Evolutionary conservation across 768 basidiomycete species (phyloP).

Genomic region (Trametopsis cervina): DNA sequence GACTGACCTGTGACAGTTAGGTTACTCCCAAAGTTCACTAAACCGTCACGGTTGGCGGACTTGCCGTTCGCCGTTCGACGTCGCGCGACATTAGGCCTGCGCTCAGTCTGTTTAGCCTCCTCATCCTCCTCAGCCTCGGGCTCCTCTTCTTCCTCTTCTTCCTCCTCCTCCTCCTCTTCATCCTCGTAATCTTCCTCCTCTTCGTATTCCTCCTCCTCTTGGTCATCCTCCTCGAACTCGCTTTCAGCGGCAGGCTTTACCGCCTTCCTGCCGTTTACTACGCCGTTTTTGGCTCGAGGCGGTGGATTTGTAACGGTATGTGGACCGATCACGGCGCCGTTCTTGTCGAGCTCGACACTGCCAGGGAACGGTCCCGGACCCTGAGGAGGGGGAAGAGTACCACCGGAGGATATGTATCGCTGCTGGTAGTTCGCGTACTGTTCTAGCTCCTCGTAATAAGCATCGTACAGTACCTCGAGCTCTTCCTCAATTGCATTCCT

Average conservation of each 20-base stretch:
- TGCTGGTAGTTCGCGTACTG: constrained; percentile 98
- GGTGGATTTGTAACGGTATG: constrained; percentile 20
- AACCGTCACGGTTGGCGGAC: constrained; percentile 49
- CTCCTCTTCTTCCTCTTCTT: constrained; percentile 49
- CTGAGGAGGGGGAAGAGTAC: constrained; percentile 84
- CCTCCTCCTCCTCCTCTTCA: constrained; percentile 65
- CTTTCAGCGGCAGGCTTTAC: constrained; percentile 56
- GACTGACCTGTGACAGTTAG: constrained; percentile 75
- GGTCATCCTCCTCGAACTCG: constrained; percentile 58
- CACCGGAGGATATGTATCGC: constrained; percentile 87
- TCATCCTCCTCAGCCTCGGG: constrained; percentile 25
- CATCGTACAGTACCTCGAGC: constrained; percentile 99
- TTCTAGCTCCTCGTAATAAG: constrained; percentile 99
- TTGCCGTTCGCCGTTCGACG: constrained; percentile 37
- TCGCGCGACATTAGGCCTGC: constrained; percentile 17
- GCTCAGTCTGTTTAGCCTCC: constrained; percentile 19
- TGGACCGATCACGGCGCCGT: constrained; percentile 58
- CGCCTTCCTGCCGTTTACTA: constrained; percentile 35
- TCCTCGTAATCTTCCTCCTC: constrained; percentile 63
- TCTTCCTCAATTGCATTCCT: constrained; percentile 99
- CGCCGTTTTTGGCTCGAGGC: constrained; percentile 23
- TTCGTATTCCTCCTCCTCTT: constrained; percentile 50
- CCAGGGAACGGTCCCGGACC: constrained; percentile 99
- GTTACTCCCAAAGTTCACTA: constrained; percentile 75
- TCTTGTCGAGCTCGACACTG: constrained; percentile 93